Conservation (phyloP, 2,329 filamentous ascomycete genomes). For the Aspergillus sp. region DNA sequence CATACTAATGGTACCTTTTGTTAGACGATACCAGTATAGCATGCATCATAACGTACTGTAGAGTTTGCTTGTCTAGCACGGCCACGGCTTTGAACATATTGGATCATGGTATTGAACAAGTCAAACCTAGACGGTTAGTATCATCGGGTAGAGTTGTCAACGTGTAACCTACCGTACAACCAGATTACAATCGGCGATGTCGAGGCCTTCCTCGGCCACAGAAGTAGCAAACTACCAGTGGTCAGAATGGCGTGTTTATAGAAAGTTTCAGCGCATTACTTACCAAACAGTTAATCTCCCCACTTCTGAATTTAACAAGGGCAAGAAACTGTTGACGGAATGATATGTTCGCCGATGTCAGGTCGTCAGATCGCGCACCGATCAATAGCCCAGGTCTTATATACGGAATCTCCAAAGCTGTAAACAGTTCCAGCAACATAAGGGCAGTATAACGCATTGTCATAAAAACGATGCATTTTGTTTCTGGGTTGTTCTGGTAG, state of each 20-base stretch:
- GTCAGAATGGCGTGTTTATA: constrained; percentile 9
- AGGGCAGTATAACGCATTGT: constrained; percentile 74
- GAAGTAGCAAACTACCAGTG: constrained; percentile 58
- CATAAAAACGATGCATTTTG: constrained; percentile 86
- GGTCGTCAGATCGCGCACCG: constrained; percentile 53
- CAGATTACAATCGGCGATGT: constrained; percentile 67
- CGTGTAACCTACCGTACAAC: constrained; percentile 48
- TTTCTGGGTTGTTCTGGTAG: constrained; percentile 59
- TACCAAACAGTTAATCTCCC: constrained; percentile 57
- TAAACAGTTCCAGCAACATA: constrained; percentile 68
- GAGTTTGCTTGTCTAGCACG: constrained; percentile 77
- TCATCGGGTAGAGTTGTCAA: background rate
- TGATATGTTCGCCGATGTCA: constrained; percentile 62
- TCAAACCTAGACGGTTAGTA: constrained; percentile 63
- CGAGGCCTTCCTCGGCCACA: constrained; percentile 65
- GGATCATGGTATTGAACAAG: constrained; percentile 83
- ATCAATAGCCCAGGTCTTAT: constrained; percentile 65
- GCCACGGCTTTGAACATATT: constrained; percentile 91
- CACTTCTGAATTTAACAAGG: constrained; percentile 63
- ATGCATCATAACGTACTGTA: constrained; percentile 38
- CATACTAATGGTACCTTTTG: constrained; percentile 50
- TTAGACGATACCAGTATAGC: background rate
- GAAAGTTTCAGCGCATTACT: constrained; percentile 9
- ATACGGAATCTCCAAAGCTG: constrained; percentile 56
- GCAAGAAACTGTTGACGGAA: constrained; percentile 72